phyloP scores from a whole-genome alignment of 106 monocot genomes.

The Triglochin maritima region DNA sequence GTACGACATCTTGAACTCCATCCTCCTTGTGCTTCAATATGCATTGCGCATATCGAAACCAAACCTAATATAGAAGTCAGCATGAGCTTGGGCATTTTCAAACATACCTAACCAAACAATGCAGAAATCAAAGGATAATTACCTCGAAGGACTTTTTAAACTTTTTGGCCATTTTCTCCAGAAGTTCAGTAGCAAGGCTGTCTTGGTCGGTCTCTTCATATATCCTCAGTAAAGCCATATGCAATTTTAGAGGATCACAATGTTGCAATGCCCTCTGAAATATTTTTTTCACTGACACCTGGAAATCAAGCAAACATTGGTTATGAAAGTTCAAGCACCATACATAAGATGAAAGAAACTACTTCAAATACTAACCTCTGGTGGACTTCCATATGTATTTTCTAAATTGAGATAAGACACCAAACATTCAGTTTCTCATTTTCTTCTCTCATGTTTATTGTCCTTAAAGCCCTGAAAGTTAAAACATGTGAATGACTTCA shows the following conservation, averaged over 20 bases:
- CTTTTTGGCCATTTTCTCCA: constrained; percentile 72
- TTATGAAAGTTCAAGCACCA: not conserved
- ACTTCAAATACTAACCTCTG: constrained; percentile 38
- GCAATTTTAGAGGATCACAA: constrained; percentile 78
- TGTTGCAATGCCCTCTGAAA: constrained; percentile 77
- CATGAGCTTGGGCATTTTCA: too few relatives aligned
- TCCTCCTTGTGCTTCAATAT: constrained; percentile 49
- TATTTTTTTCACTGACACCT: constrained; percentile 70
- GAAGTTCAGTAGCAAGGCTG: constrained; percentile 56
- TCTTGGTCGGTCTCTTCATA: constrained; percentile 73
- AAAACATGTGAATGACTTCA: not conserved
- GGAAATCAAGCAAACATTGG: constrained; percentile 3
- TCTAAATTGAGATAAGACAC: constrained; percentile 90
- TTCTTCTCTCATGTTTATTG: constrained; percentile 76
- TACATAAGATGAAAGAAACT: not conserved
- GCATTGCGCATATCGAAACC: constrained; percentile 48
- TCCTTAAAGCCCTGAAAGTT: constrained; percentile 65
- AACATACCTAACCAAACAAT: too few relatives aligned
- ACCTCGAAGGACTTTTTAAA: constrained; percentile 90
- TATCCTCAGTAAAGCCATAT: constrained; percentile 71
- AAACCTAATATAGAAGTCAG: constrained; percentile 37
- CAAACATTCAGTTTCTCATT: constrained; percentile 91
- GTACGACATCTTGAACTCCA: constrained; percentile 44
- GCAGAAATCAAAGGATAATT: not conserved
- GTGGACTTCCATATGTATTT: constrained; percentile 77